Evolutionary conservation across 257 asterid species (phyloP).

Genomic region (Fraxinus anomala): DNA sequence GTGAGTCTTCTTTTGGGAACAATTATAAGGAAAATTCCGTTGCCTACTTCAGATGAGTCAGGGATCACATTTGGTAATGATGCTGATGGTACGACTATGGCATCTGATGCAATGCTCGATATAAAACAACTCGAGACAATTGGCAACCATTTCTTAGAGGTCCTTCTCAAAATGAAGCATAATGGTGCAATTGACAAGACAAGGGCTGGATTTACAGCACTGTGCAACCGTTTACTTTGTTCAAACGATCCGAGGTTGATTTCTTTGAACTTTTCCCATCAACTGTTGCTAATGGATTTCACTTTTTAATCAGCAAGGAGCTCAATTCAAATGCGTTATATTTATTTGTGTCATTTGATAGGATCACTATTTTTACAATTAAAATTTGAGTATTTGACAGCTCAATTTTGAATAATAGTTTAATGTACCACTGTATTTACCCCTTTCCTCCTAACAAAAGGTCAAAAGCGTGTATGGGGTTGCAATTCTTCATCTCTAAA

Average conservation of each 20-base stretch:
- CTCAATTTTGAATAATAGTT: conserved; percentile 6
- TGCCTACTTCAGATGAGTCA: conserved; percentile 66
- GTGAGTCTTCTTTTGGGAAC: conserved; percentile 98
- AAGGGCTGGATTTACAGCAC: conserved; percentile 98
- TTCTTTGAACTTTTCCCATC: conserved; percentile 18
- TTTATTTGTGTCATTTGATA: not conserved
- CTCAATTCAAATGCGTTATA: conserved; percentile 4
- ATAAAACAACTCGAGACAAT: conserved; percentile 83
- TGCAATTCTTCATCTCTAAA: conserved; percentile 19
- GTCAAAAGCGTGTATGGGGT: not conserved
- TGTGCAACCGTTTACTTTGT: conserved; percentile 94
- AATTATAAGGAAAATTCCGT: conserved; percentile 81
- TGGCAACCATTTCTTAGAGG: conserved; percentile 93
- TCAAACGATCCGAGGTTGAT: conserved; percentile 85
- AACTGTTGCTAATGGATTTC: conserved; percentile 13
- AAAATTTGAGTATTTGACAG: conserved; percentile 1
- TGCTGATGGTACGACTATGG: conserved; percentile 28
- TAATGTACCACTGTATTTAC: conserved; percentile 9
- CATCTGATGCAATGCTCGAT: conserved; percentile 69
- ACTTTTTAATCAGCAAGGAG: conserved; percentile 15
- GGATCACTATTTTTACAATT: not conserved
- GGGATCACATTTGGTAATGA: conserved; percentile 32
- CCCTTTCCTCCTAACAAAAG: not conserved
- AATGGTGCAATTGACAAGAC: conserved; percentile 98
- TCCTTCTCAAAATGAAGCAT: conserved; percentile 95